Base-by-base conservation (phyloP, 208 protist species). In the Giardia muris region DNA sequence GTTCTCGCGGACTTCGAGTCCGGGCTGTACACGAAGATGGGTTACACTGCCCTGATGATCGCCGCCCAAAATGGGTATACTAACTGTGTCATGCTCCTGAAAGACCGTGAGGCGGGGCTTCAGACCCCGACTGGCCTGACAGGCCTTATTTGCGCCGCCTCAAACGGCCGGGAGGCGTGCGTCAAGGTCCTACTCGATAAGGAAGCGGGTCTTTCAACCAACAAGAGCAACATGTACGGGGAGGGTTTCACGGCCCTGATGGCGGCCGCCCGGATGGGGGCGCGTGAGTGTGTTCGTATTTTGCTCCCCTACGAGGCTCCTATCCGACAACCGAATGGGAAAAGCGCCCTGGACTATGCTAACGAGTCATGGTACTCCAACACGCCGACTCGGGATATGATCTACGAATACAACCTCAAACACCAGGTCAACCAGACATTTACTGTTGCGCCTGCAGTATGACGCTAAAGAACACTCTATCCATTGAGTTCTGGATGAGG, bases 351-450 rank as follows among this genome's bases (percentile, higher is more conserved):
- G 57, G 57, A 76, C 30, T 76, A 30, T 10, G 57, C 57, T 30
- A 76, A 76, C 30, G 57, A 76, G 57, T 76, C 57, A 10, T 76
- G 57, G 57, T 76, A 76, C 57, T 76, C 57, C 57, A 76, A 76
- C 30, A 76, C 19, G 10, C 10, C 19, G 57, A 76, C 57, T 30
- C 10, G 57, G 30, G 57, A 76, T 30, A 10, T 76, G 19, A 76
- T 76, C 57, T 76, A 76, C 57, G 57, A 76, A 76, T 76, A 76
- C 30, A 30, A 30, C n/a, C n/a, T n/a, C n/a, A n/a, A n/a, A n/a
- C n/a, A 76, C 30, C 57, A 76, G 57, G 57, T 30, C 19, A 30
- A 10, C 10, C 30, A 76, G 30, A 10, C 19, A 10, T 39, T 30
- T 30, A 76, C 10, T 10, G 57, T 76, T 76, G 30, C 10, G 30